Conservation (phyloP, 257 asterid genomes). For the Solanum tarapatanum region DNA sequence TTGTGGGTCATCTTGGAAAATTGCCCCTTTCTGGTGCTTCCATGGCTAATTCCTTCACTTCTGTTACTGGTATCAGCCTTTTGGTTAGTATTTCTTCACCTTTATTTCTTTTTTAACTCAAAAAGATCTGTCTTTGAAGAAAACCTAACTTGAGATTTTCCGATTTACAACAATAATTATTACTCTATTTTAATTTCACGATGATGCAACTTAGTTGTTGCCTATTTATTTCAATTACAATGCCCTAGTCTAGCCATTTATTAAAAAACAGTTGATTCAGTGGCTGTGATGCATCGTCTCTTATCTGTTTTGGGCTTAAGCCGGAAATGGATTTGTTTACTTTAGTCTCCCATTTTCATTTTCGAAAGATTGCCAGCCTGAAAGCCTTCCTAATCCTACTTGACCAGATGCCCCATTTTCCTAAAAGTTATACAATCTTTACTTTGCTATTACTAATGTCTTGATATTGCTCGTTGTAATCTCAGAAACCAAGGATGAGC, state of each 20-base stretch:
- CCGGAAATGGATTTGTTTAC: not conserved
- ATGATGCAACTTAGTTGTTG: not conserved
- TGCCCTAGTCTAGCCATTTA: not conserved
- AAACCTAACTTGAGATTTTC: not conserved
- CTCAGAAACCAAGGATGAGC: not conserved
- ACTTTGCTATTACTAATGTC: not conserved
- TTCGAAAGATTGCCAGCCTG: not conserved
- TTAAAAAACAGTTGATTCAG: not conserved
- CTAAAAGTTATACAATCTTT: not conserved
- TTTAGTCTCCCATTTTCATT: not conserved
- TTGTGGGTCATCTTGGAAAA: slow-evolving; percentile 83
- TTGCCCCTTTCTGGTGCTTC: slow-evolving; percentile 69
- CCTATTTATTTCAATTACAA: not conserved
- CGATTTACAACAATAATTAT: not conserved
- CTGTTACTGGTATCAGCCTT: slow-evolving; percentile 80
- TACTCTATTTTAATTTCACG: not conserved
- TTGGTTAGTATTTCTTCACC: slow-evolving; percentile 22
- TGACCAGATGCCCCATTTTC: not conserved
- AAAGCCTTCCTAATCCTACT: not conserved
- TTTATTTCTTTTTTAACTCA: not conserved
- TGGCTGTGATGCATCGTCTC: not conserved
- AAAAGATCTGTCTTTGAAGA: not conserved
- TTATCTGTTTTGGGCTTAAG: not conserved
- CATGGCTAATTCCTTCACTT: slow-evolving; percentile 72
- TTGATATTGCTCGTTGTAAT: not conserved